Conservation (phyloP, 441 rosid species). For the Populus hybrid region DNA sequence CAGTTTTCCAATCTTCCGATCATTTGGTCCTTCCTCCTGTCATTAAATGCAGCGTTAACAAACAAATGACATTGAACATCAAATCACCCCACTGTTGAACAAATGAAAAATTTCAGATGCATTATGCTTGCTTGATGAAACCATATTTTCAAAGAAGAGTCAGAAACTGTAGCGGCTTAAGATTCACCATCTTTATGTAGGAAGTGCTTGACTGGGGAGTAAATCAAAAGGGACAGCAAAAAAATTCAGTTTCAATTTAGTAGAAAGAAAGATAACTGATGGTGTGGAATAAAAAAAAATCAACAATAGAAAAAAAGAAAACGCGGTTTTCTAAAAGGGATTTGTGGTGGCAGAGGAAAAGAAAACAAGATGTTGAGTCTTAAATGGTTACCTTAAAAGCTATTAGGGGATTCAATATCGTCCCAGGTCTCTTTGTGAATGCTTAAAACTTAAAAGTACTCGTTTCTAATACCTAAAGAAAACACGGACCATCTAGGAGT, state of each 20-base stretch:
- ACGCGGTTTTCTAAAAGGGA: background rate
- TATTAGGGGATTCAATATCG: background rate
- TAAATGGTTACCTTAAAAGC: background rate
- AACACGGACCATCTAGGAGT: background rate
- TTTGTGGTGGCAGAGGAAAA: background rate
- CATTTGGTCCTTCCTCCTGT: constrained; percentile 90
- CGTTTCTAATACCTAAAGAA: background rate
- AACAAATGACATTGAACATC: background rate
- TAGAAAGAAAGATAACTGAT: background rate
- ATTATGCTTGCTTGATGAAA: background rate
- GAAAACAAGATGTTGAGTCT: background rate
- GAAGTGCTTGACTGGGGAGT: background rate
- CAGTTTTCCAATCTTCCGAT: constrained; percentile 79
- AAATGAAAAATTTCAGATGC: constrained; percentile 1
- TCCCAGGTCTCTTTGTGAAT: background rate
- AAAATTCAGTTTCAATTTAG: background rate
- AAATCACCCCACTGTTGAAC: background rate
- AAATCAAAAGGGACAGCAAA: background rate
- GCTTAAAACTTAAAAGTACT: background rate
- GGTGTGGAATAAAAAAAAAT: background rate
- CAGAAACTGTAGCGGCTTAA: background rate
- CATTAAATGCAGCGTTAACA: constrained; percentile 22
- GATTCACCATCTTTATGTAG: background rate
- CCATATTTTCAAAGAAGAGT: constrained; percentile 2
- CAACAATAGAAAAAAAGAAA: background rate